A percentile compares a stretch with the other conserved stretches of the same genome.
Conservation (phyloP, 73 alveolate species). For the Paramecium primaurelia region DNA sequence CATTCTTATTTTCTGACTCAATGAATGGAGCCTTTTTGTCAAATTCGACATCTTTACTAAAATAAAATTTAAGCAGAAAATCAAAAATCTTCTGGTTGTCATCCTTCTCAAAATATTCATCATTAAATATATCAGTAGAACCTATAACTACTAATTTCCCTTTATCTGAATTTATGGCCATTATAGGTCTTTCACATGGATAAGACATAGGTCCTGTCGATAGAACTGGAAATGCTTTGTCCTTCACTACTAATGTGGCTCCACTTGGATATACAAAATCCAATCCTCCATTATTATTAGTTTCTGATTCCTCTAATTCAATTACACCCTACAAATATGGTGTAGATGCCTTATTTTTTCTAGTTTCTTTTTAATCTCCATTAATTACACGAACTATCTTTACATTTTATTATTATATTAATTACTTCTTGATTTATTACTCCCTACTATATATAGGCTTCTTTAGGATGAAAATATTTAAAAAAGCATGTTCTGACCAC, state of each 20-base stretch:
- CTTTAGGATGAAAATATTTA: conserved; percentile 95
- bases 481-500: conserved; percentile 86
- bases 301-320: conserved; percentile 64
- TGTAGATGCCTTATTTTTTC: conserved; percentile 60
- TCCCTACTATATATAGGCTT: conserved; percentile 82
- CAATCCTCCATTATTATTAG: conserved; percentile 83
- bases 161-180: conserved; percentile 70
- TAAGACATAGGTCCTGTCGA: conserved; percentile 92
- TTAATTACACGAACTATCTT: conserved; percentile 55
- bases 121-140: conserved; percentile 60
- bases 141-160: conserved; percentile 66
- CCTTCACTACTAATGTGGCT: conserved; percentile 84
- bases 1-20: conserved; percentile 84
- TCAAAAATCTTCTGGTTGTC: conserved; percentile 74
- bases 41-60: conserved; percentile 74
- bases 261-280: conserved; percentile 97
- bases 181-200: conserved; percentile 88
- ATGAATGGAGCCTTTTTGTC: conserved; percentile 69
- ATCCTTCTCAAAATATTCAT: conserved; percentile 71
- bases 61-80: conserved; percentile 80
- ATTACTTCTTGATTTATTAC: conserved; percentile 74
- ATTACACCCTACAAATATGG: conserved; percentile 62
- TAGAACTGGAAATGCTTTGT: conserved; percentile 86
- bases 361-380: conserved; percentile 68
- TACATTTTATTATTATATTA: background rate